These are phyloP conservation scores for Agrostemma githago DNA, from an alignment of 148 eudicot species.

Conservation along the genomic window DNA sequence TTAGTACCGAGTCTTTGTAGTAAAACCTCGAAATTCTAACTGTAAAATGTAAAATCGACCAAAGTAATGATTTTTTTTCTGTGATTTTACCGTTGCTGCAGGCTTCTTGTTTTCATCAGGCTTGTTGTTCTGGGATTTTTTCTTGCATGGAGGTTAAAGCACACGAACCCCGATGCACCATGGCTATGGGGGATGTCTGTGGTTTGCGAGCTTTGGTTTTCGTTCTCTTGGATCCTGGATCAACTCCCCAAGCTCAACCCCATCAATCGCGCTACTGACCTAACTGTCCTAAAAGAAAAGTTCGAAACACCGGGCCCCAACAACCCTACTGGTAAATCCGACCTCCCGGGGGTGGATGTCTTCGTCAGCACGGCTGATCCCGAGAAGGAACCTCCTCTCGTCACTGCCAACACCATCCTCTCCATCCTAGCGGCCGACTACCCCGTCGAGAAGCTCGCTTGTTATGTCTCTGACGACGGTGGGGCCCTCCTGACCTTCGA, in stretches of 20 bases:
- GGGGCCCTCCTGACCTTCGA: slow-evolving; percentile 88
- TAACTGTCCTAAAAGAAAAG: slow-evolving; percentile 67
- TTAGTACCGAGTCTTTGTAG: neutral
- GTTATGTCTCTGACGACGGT: slow-evolving; percentile 96
- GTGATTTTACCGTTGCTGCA: slow-evolving; percentile 26
- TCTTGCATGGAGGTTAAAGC: slow-evolving; percentile 59
- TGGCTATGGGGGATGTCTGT: slow-evolving; percentile 95
- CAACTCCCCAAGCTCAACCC: slow-evolving; percentile 88
- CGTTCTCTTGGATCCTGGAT: slow-evolving; percentile 91
- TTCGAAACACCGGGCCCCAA: slow-evolving; percentile 58
- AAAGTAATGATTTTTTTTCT: neutral
- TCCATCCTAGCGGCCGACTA: slow-evolving; percentile 82
- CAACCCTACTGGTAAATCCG: slow-evolving; percentile 80
- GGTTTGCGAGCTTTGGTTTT: slow-evolving; percentile 87
- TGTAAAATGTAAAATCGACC: neutral
- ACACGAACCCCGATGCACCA: slow-evolving; percentile 63
- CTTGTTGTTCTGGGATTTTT: slow-evolving; percentile 64
- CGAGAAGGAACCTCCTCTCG: slow-evolving; percentile 90
- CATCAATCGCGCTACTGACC: slow-evolving; percentile 73
- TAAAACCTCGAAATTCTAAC: neutral
- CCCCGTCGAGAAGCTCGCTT: slow-evolving; percentile 85
- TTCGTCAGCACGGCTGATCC: slow-evolving; percentile 96
- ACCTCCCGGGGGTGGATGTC: slow-evolving; percentile 81
- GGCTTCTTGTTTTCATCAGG: slow-evolving; percentile 73
- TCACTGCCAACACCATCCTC: slow-evolving; percentile 84